Evolutionary conservation across 257 asterid species (phyloP).

Genomic region (Primulina tabacum): DNA sequence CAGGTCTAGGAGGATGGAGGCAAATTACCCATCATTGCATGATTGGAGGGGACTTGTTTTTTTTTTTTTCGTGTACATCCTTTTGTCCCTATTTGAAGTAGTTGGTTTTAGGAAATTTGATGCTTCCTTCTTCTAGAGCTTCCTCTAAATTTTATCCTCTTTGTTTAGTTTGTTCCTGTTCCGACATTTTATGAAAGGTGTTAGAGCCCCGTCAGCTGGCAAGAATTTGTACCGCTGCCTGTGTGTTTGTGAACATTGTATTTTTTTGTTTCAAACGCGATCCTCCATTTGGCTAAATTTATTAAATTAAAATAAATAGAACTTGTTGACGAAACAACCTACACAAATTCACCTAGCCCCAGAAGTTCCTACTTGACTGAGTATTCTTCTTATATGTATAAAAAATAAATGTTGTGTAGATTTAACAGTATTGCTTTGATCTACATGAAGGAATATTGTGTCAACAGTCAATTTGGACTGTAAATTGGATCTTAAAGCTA

Average conservation of each 20-base stretch:
- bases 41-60: too few species aligned
- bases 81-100: background rate
- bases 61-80: too few species aligned
- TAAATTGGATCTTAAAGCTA: constrained; percentile 86
- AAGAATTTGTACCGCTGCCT: background rate
- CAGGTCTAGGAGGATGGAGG: too few species aligned
- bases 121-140: background rate
- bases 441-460: constrained; percentile 38
- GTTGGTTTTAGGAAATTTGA: background rate
- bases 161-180: background rate
- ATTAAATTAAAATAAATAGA: too few species aligned
- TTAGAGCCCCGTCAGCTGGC: background rate
- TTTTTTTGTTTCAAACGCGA: background rate
- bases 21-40: too few species aligned
- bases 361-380: too few species aligned
- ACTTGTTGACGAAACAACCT: too few species aligned
- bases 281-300: too few species aligned
- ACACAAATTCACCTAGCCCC: too few species aligned
- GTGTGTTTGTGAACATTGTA: background rate
- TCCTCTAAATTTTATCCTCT: background rate
- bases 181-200: background rate
- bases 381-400: too few species aligned
- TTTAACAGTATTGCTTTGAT: background rate
- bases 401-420: background rate
- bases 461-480: constrained; percentile 89